phyloP scores from a whole-genome alignment of 345 rosid species.

The Chamaenerion angustifolium region DNA sequence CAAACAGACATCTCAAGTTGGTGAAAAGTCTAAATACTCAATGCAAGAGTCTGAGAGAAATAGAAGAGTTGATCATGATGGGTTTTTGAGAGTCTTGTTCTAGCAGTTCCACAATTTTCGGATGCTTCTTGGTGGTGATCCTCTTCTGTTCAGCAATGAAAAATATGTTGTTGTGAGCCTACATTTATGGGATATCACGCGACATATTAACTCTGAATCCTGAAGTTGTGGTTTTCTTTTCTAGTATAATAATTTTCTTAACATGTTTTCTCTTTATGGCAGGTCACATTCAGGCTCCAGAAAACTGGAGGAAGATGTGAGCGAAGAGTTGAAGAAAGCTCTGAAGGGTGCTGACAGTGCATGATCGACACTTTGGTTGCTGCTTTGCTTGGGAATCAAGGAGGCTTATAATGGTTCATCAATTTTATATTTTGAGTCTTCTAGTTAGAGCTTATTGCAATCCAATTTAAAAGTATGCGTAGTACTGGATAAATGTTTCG shows the following conservation, averaged over 20 bases:
- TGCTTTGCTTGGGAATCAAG: no score
- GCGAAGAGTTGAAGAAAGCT: no score
- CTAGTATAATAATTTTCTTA: not conserved
- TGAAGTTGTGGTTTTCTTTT: constrained; percentile 1
- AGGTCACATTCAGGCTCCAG: no score
- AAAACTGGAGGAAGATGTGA: no score
- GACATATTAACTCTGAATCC: constrained; percentile 37
- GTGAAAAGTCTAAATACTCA: constrained; percentile 59
- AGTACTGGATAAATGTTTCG: no score
- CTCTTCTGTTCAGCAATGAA: constrained; percentile 90
- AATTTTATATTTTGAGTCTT: no score
- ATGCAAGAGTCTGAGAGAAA: constrained; percentile 74
- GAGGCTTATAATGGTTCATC: no score
- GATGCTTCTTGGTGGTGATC: constrained; percentile 89
- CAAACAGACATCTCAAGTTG: constrained; percentile 44
- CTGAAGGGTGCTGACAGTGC: no score
- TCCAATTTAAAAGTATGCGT: no score
- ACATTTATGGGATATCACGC: constrained; percentile 74
- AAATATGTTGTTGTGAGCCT: constrained; percentile 86
- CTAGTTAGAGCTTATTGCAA: no score
- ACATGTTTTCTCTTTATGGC: constrained; percentile 4
- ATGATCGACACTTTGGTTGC: no score
- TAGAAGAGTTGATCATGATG: constrained; percentile 56
- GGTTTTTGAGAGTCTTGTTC: constrained; percentile 63
- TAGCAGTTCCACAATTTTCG: constrained; percentile 98